Evolutionary conservation across 2,329 filamentous ascomycete species (phyloP).

Genomic region (Penicillium freii): DNA sequence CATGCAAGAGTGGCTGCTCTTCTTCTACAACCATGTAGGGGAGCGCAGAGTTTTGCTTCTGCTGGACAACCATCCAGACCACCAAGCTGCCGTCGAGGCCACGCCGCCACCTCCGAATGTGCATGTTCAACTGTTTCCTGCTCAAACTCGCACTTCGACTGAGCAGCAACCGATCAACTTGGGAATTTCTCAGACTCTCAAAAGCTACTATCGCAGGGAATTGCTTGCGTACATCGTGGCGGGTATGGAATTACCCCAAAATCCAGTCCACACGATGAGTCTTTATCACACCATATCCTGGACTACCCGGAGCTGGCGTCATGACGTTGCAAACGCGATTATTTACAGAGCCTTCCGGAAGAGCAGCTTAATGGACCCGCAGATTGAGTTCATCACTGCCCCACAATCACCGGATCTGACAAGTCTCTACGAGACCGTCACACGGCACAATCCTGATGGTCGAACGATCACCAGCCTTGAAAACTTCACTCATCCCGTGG

Average conservation of each 20-base stretch:
- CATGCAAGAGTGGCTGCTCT: constrained; percentile 20
- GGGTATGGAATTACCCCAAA: not conserved
- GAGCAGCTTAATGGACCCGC: constrained; percentile 5
- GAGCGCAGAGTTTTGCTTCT: constrained; percentile 17
- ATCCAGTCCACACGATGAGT: constrained; percentile 4
- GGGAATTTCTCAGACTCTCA: constrained; percentile 12
- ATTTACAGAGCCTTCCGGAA: constrained; percentile 12
- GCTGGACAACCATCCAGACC: constrained; percentile 18
- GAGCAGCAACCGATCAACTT: constrained; percentile 14
- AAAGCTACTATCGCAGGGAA: constrained; percentile 11
- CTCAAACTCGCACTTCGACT: not conserved
- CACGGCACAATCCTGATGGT: not conserved
- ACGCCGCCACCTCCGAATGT: constrained; percentile 16
- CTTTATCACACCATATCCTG: constrained; percentile 9
- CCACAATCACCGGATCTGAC: constrained; percentile 4
- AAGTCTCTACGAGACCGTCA: constrained; percentile 2
- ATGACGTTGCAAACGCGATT: constrained; percentile 3
- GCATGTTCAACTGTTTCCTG: constrained; percentile 15
- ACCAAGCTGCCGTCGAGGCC: constrained; percentile 9
- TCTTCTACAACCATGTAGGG: constrained; percentile 11
- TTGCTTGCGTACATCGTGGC: constrained; percentile 3
- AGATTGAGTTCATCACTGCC: not conserved
- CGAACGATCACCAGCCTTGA: not conserved
- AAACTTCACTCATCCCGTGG: constrained; percentile 1
- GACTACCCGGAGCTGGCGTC: constrained; percentile 10